Evolutionary conservation across 331 rosid genomes (phyloP), one percentile per base, ranked within the genome.

Genomic region (Arachis monticola): DNA sequence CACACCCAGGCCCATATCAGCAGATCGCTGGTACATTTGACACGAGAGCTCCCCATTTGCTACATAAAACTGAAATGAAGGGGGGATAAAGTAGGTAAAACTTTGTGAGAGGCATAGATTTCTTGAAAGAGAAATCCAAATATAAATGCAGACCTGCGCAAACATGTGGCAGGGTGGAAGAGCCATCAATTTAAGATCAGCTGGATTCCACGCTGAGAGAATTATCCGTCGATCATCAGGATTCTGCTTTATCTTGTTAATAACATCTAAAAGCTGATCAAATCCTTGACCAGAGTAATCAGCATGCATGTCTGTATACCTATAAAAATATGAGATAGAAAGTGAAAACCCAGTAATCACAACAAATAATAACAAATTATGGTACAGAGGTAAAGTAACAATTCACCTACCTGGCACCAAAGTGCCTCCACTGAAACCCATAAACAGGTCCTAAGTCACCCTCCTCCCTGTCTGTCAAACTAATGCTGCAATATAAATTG

Each of bases 151-250:
- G 69, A 95, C 99, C 99, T 95, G 99, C 3, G 92, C 88, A 85
- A 92, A 92, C 97, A 92, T 95, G 87, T 95, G 99, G 83, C 99
- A 95, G 42, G 99, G 98, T 17, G 99, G 99, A 66, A 95, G 99
- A 66, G 99, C 97, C 99, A 95, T 90, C 79, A 85, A 81, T 82
- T 89, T 90, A 70, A 95, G 93, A 87, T 95, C 99, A 56, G 92
- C 76, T 46, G 99, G 97, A 87, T 92, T 92, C 99, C 99, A 95
- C 0, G 99, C 97, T 27, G 98, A 92, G 74, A 95, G 92, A 75
- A 95, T 86, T 72, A 95, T 95, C 75, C 99, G 84, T 40, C 99
- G 91, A 71, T 92, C 98, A 80, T 85, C 84, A 3, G 99, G 98
- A 67, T 92, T 90, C 77, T 87, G 85, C 83, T 92, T 90, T 67